phyloP scores from a whole-genome alignment of 768 basidiomycete species.

The Leccinum subgranulosum region DNA sequence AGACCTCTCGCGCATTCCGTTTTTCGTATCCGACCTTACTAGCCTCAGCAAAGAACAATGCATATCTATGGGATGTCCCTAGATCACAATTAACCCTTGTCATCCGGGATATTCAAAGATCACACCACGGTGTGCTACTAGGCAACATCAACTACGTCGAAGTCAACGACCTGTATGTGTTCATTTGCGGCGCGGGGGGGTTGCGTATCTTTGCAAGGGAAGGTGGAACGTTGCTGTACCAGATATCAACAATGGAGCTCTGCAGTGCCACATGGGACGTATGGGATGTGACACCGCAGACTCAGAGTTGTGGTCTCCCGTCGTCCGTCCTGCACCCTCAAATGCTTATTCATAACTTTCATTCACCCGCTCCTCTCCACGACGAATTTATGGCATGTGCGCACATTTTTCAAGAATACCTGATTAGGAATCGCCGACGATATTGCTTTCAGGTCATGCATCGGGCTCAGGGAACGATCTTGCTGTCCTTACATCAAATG shows the following conservation, averaged over 20 bases:
- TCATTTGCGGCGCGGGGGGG: conserved; percentile 50
- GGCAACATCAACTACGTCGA: conserved; percentile 63
- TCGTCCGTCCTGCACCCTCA: conserved; percentile 21
- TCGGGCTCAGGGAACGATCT: conserved; percentile 45
- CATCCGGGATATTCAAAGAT: conserved; percentile 20
- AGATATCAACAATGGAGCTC: conserved; percentile 36
- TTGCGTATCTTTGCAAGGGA: conserved; percentile 55
- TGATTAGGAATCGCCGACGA: background rate
- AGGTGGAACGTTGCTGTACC: conserved; percentile 42
- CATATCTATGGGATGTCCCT: conserved; percentile 63
- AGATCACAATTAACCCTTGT: conserved; percentile 47
- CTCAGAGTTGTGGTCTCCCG: conserved; percentile 2
- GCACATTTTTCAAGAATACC: background rate
- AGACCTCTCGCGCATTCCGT: conserved; percentile 50
- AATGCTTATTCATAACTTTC: conserved; percentile 12
- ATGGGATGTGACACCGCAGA: conserved; percentile 9
- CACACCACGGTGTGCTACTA: conserved; percentile 17
- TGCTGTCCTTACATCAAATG: conserved; percentile 28
- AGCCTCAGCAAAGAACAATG: conserved; percentile 40
- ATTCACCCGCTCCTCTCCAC: background rate
- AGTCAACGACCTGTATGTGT: conserved; percentile 51
- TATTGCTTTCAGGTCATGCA: conserved; percentile 35
- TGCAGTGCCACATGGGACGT: conserved; percentile 37
- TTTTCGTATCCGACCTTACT: conserved; percentile 67
- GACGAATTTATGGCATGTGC: conserved; percentile 29